phyloP scores from a whole-genome alignment of 495 filamentous ascomycete genomes.

The Hyaloscypha variabilis region DNA sequence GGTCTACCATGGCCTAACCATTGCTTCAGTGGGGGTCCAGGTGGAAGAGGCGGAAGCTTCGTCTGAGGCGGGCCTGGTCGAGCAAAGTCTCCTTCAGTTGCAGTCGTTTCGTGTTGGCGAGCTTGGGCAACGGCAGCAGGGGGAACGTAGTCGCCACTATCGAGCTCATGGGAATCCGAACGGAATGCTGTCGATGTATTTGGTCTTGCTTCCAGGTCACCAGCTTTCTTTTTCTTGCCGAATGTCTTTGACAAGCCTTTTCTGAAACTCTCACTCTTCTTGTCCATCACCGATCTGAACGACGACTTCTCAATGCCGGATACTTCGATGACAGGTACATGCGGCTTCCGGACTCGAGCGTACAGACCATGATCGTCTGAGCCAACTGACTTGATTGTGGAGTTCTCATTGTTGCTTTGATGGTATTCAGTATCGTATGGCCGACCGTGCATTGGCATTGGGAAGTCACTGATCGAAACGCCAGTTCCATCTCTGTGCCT shows the following conservation, averaged over 20 bases:
- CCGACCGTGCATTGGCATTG: conserved; percentile 24
- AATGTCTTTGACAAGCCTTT: conserved; percentile 52
- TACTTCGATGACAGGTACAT: conserved; percentile 46
- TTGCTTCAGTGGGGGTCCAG: conserved; percentile 45
- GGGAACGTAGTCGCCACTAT: conserved; percentile 16
- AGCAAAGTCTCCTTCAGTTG: not conserved
- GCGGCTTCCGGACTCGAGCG: conserved; percentile 43
- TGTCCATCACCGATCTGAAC: conserved; percentile 51
- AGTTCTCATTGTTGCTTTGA: conserved; percentile 18
- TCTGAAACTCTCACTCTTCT: conserved; percentile 53
- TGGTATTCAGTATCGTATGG: conserved; percentile 15
- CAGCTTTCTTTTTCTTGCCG: conserved; percentile 44
- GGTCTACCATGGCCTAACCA: conserved; percentile 51
- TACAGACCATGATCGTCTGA: conserved; percentile 45
- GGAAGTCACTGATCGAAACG: conserved; percentile 32
- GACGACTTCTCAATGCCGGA: conserved; percentile 55
- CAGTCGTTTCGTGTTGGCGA: not conserved
- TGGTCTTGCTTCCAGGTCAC: conserved; percentile 16
- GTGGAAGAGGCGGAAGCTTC: conserved; percentile 31
- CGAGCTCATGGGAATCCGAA: conserved; percentile 19
- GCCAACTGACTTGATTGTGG: conserved; percentile 31
- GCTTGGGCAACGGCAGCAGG: not conserved
- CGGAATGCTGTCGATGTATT: conserved; percentile 15
- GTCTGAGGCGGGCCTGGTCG: conserved; percentile 28
- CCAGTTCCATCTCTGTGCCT: not conserved